These are phyloP conservation scores for Malus orientalis DNA, from an alignment of 306 rosid species.

Conservation along the genomic window DNA sequence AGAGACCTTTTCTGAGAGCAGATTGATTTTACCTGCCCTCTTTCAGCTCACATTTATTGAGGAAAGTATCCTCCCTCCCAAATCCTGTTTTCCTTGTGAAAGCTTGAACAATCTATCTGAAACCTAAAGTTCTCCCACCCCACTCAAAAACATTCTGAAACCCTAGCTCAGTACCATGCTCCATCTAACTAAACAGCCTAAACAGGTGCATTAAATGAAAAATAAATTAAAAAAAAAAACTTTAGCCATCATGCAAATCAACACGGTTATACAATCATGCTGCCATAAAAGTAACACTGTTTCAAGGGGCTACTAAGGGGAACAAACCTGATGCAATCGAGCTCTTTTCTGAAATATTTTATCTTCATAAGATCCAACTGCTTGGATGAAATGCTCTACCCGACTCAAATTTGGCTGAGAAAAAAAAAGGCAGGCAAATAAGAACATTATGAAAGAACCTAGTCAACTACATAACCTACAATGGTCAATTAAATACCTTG, in stretches of 20 bases:
- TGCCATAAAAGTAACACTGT: not conserved
- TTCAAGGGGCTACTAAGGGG: not conserved
- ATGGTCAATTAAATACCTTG: conserved; percentile 42
- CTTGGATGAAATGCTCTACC: conserved; percentile 91
- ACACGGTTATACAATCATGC: not conserved
- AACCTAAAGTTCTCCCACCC: not conserved
- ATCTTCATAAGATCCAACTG: conserved; percentile 87
- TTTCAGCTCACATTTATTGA: not conserved
- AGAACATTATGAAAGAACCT: not conserved
- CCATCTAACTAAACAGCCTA: not conserved
- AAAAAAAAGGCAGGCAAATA: not conserved
- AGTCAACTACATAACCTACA: not conserved
- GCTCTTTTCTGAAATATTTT: conserved; percentile 88
- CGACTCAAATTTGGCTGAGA: conserved; percentile 64
- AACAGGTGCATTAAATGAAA: not conserved
- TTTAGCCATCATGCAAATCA: not conserved
- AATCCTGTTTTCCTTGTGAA: not conserved
- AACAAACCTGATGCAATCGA: conserved; percentile 70
- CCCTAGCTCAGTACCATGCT: not conserved
- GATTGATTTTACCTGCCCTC: not conserved
- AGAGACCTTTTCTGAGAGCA: not conserved
- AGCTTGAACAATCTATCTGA: not conserved
- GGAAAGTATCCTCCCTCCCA: not conserved
- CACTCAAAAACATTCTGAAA: not conserved
- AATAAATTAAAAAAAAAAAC: not conserved